Conservation (phyloP, 495 filamentous ascomycete genomes). For the Copromyces sp. region DNA sequence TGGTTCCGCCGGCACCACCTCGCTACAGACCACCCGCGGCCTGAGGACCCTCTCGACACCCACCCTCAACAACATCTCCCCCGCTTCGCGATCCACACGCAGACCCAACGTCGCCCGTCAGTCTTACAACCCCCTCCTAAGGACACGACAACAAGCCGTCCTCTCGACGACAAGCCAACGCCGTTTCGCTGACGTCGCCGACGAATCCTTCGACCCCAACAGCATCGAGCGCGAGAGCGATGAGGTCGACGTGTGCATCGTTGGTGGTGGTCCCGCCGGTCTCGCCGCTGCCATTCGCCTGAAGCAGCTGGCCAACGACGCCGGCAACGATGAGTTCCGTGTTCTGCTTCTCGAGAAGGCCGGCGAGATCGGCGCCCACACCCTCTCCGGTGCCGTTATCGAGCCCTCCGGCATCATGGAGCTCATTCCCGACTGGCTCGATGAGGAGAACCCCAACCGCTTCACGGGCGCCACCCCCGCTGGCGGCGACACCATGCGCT, state of each 20-base stretch:
- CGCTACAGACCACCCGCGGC: slow-evolving; percentile 5
- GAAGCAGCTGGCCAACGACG: slow-evolving; percentile 90
- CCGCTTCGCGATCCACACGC: not conserved
- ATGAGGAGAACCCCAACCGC: slow-evolving; percentile 70
- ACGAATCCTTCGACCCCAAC: slow-evolving; percentile 61
- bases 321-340: slow-evolving; percentile 92
- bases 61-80: slow-evolving; percentile 3
- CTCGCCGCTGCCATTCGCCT: slow-evolving; percentile 86
- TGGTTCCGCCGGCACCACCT: slow-evolving; percentile 4
- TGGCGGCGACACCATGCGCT: slow-evolving; percentile 78
- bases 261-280: slow-evolving; percentile 89
- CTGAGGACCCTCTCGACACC: slow-evolving; percentile 13
- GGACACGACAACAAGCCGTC: not conserved
- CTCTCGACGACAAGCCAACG: slow-evolving; percentile 36
- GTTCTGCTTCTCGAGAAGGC: slow-evolving; percentile 93
- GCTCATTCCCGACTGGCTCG: slow-evolving; percentile 87
- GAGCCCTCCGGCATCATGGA: slow-evolving; percentile 84
- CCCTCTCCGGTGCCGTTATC: slow-evolving; percentile 91
- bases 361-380: slow-evolving; percentile 88
- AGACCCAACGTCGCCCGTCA: slow-evolving; percentile 1
- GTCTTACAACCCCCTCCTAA: not conserved
- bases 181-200: slow-evolving; percentile 32
- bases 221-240: slow-evolving; percentile 78
- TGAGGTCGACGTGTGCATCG: slow-evolving; percentile 91
- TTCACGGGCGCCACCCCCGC: slow-evolving; percentile 81